Evolutionary conservation across 2,329 filamentous ascomycete species (phyloP), one percentile per base, ranked within the genome.

Genomic region (Colletotrichum theobromicola): DNA sequence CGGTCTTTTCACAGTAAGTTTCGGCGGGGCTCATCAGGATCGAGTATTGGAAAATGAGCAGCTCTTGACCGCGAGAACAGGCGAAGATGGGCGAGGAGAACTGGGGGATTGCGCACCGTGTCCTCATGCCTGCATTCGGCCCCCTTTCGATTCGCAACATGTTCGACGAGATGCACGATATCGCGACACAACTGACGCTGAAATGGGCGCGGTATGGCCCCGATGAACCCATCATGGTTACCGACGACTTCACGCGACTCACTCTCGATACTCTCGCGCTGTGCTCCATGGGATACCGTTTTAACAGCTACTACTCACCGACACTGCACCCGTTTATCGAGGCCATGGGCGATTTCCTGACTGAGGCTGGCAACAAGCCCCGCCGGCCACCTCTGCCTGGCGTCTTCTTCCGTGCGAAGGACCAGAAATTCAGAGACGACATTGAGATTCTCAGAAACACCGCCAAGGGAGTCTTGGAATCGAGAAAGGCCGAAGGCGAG

Each of bases 41-140:
- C 5, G 3, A 13, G 15, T 12, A 5, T 7, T 12, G 7, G 18
- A 9, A n/a, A 21, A 12, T 26, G 24, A 55, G 34, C n/a, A 34
- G 15, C n/a, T 26, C n/a, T 26, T 64, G 18, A 72, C 30, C 18
- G 15, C 30, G 42, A 61, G 35, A 18, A 8, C 5, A 75, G 64
- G 78, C 77, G 4, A 57, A 68, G 32, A 67, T 67, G 58, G 77
- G 71, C 30, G 74, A 79, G 53, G 72, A 75, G 63, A 76, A 73
- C 57, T 79, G 77, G 76, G 67, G 87, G 21, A 88, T 93, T 76
- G 93, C 94, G 26, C 90, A 94, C 78, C 85, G 91, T 28, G 84
- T 92, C 13, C 84, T 95, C 69, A 89, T 93, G 79, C 93, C 93
- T 1, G 92, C 92, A 4, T 94, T 95, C 80, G 93, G 93, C 0